phyloP scores from a whole-genome alignment of 768 basidiomycete genomes.

The Amanita rimosa region DNA sequence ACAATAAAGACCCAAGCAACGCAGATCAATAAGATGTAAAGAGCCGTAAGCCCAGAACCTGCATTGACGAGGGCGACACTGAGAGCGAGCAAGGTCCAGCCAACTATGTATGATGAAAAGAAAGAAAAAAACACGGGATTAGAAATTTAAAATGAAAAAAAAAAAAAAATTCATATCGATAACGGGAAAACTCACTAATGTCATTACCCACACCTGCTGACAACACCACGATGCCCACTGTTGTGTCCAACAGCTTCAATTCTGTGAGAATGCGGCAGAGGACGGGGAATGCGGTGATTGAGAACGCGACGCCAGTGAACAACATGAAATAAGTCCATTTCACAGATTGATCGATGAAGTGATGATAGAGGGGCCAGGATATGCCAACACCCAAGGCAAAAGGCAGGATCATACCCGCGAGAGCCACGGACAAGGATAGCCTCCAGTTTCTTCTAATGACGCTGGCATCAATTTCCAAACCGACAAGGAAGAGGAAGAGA shows the following conservation, averaged over 20 bases:
- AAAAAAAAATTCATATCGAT: too few species aligned
- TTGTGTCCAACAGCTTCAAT: slow-evolving; percentile 83
- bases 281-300: slow-evolving; percentile 81
- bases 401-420: slow-evolving; percentile 79
- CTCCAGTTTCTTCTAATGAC: slow-evolving; percentile 73
- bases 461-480: slow-evolving; percentile 76
- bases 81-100: slow-evolving; percentile 83
- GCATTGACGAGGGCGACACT: slow-evolving; percentile 91
- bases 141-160: too few species aligned
- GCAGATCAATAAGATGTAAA: slow-evolving; percentile 76
- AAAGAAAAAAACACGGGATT: too few species aligned
- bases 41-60: slow-evolving; percentile 66
- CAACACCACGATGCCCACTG: slow-evolving; percentile 86
- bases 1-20: slow-evolving; percentile 76
- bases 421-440: slow-evolving; percentile 55
- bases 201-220: slow-evolving; percentile 89
- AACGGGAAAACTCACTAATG: slow-evolving; percentile 33
- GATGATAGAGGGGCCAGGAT: slow-evolving; percentile 52
- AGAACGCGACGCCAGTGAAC: slow-evolving; percentile 86
- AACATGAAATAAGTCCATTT: slow-evolving; percentile 89
- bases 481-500: slow-evolving; percentile 87
- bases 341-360: slow-evolving; percentile 58
- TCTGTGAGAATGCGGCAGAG: slow-evolving; percentile 84
- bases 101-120: slow-evolving; percentile 29
- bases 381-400: slow-evolving; percentile 75